Conservation (phyloP, 345 rosid species). For the Carallia pectinifolia region DNA sequence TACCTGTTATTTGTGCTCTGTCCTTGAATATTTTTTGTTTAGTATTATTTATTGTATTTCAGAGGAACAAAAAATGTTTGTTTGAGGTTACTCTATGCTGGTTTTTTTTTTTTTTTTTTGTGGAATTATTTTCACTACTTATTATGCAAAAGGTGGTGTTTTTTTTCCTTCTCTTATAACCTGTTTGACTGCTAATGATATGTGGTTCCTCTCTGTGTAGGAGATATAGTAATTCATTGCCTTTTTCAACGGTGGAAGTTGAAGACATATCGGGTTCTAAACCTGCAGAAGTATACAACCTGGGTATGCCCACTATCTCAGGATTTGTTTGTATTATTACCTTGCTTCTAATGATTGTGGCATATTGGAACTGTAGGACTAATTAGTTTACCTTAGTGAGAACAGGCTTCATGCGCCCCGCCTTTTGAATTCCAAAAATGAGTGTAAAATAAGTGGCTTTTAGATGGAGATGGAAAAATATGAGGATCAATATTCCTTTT, state of each 20-base stretch:
- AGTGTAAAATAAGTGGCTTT: neutral
- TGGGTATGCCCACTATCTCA: slow-evolving; percentile 45
- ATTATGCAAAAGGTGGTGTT: neutral
- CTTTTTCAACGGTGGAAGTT: slow-evolving; percentile 79
- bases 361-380: too few species aligned
- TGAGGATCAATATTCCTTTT: neutral
- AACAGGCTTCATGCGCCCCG: too few species aligned
- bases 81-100: too few species aligned
- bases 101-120: too few species aligned
- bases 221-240: slow-evolving; percentile 71
- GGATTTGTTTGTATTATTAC: neutral
- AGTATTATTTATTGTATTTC: neutral
- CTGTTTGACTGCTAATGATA: neutral
- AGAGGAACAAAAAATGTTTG: neutral
- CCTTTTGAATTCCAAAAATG: neutral
- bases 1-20: neutral
- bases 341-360: too few species aligned
- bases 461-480: neutral
- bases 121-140: neutral
- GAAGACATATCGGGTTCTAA: slow-evolving; percentile 80
- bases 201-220: slow-evolving; percentile 4
- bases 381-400: too few species aligned
- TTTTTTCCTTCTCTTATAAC: neutral
- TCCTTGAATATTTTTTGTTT: neutral
- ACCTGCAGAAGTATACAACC: slow-evolving; percentile 83